Evolutionary conservation across 805 yeast genomes (phyloP), one percentile per base, ranked within the genome.

Genomic region (Starmerella lactis-condensi): DNA sequence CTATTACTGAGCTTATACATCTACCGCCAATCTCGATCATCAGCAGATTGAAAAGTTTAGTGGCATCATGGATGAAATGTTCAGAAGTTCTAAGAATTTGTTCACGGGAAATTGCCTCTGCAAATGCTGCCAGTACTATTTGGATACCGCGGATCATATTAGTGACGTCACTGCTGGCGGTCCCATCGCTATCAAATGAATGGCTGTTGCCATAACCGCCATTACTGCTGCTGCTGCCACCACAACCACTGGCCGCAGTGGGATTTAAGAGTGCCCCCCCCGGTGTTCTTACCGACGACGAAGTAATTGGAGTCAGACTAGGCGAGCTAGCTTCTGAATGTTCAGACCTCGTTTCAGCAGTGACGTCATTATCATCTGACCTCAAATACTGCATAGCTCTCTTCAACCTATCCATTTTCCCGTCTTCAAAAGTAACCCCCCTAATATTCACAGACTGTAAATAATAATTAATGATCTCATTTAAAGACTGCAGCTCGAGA

Each of bases 1-100:
- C 93, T 24, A 83, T 51, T 0, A 79, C 82, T 11, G 70, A 60
- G 24, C 77, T 82, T 26, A 82, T 64, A 45, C 77, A 81, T 3
- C 73, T 62, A 22, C 69, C 69, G 1, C 92, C 89, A 23, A 78
- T 61, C 33, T 75, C 81, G 28, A 67, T 61, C 15, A 79, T 52
- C 31, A 79, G 49, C 22, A 76, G 60, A 38, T 77, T 78, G 35
- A 77, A 58, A 10, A 83, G 52, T 38, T 72, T 82, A 26, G 69
- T 54, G 0, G 79, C 65, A 44, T 71, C 67, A 27, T 65, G 72
- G 5, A 73, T 64, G 2, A 76, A 59, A 35, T 65, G 45, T 2
- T 22, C 26, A n/a, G 42, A 33, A 2, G 72, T 62, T 14, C 46
- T 30, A 33, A 45, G 31, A 23, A 79, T 57, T 48, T 81, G 93